Conservation (phyloP, 192 early-diverging fungal species). For the Umbelopsis isabellina region DNA sequence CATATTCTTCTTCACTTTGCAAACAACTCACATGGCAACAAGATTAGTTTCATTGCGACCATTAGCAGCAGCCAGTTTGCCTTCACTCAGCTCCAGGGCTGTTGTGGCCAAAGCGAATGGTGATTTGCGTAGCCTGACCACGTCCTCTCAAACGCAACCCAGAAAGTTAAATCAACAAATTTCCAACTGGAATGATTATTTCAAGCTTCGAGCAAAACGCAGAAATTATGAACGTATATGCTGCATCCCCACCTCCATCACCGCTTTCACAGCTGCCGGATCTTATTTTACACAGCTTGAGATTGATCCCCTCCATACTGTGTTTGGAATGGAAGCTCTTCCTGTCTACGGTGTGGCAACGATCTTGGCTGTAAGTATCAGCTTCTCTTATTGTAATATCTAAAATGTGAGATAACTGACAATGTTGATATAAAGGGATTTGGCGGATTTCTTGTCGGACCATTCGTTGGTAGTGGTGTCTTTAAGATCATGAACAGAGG, state of each 20-base stretch:
- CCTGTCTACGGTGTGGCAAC: conserved; percentile 57
- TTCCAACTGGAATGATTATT: conserved; percentile 69
- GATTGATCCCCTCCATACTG: conserved; percentile 63
- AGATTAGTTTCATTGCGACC: conserved; percentile 19
- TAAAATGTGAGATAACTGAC: background rate
- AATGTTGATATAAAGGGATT: conserved; percentile 42
- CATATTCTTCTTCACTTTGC: background rate
- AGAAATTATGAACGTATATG: conserved; percentile 65
- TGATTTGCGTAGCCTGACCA: background rate
- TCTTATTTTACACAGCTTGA: conserved; percentile 60
- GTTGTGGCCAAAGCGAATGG: background rate
- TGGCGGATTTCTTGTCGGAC: conserved; percentile 65
- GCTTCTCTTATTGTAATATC: background rate
- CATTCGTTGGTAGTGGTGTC: conserved; percentile 60
- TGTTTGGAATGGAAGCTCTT: conserved; percentile 71
- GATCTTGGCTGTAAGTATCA: conserved; percentile 39
- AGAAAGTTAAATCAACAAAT: conserved; percentile 1
- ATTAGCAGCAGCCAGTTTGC: background rate
- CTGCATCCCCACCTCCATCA: conserved; percentile 56
- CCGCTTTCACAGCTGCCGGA: conserved; percentile 45
- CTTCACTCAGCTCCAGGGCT: background rate
- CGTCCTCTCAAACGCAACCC: background rate
- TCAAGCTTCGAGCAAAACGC: conserved; percentile 62
- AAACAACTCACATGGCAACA: conserved; percentile 8
- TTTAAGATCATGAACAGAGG: conserved; percentile 60